A percentile compares a stretch with the other conserved stretches of the same genome.
phyloP scores from a whole-genome alignment of 257 asterid species.

The Solanum dulcamara region DNA sequence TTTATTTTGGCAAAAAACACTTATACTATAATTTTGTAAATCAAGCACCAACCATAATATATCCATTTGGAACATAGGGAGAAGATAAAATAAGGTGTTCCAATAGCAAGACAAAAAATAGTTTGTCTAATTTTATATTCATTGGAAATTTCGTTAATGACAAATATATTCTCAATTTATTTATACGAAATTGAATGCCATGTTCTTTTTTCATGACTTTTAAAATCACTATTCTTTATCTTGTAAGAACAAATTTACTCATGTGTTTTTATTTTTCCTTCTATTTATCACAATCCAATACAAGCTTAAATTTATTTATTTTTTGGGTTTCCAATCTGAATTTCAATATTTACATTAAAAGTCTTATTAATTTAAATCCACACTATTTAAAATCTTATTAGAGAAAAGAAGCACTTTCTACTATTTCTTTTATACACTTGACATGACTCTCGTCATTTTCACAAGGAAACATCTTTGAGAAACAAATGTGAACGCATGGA shows the following conservation, averaged over 20 bases:
- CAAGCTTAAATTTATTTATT: too few relatives aligned
- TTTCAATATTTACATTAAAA: too few relatives aligned
- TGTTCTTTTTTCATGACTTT: neutral
- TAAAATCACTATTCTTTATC: neutral
- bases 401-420: too few relatives aligned
- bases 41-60: neutral
- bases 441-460: too few relatives aligned
- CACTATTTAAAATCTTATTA: too few relatives aligned
- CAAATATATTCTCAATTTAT: neutral
- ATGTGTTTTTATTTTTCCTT: neutral
- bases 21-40: neutral
- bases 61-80: neutral
- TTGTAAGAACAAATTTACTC: neutral
- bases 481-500: neutral
- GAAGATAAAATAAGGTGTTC: neutral
- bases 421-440: too few relatives aligned
- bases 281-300: neutral
- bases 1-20: too few relatives aligned
- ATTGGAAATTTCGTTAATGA: neutral
- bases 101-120: neutral
- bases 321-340: too few relatives aligned
- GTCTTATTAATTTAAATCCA: too few relatives aligned
- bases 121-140: neutral
- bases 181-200: neutral
- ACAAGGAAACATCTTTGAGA: too few relatives aligned